Conservation (phyloP, 257 asterid species). For the Euphrasia confusa region DNA sequence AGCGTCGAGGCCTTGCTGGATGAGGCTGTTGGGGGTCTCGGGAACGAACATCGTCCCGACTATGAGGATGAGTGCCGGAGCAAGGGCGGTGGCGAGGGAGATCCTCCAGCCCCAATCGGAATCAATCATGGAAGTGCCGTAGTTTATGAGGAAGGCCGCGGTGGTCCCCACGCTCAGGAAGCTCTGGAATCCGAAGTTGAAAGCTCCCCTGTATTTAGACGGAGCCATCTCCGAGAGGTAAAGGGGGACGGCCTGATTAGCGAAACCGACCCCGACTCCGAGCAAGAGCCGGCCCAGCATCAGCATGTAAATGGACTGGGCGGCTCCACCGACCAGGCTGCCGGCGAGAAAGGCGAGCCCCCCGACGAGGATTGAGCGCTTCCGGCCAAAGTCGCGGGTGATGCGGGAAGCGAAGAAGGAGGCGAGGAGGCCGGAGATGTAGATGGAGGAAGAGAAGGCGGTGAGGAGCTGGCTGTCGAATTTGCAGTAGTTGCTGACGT, state of each 20-base stretch:
- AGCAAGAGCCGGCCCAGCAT: too few species aligned
- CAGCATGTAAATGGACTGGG: too few species aligned
- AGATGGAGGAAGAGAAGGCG: too few species aligned
- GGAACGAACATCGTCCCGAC: conserved; percentile 27
- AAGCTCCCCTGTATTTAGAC: conserved; percentile 30
- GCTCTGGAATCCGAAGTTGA: conserved; percentile 24
- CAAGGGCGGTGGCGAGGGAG: conserved; percentile 31
- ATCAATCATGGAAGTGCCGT: conserved; percentile 24
- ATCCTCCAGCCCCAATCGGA: conserved; percentile 35
- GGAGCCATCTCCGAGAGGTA: conserved; percentile 35
- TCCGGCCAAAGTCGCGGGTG: too few species aligned
- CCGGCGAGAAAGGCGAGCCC: too few species aligned
- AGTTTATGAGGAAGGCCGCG: conserved; percentile 25
- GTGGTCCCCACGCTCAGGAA: conserved; percentile 20
- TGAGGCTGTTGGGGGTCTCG: conserved; percentile 35
- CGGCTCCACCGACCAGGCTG: too few species aligned
- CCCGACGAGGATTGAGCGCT: too few species aligned
- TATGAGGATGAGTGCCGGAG: conserved; percentile 26
- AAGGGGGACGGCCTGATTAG: conserved; percentile 18
- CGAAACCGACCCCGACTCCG: too few species aligned
- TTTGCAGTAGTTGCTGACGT: too few species aligned
- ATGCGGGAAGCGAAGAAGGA: too few species aligned
- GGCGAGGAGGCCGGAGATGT: conserved; percentile 29
- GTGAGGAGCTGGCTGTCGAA: too few species aligned
- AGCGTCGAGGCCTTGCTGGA: conserved; percentile 19